Conservation (phyloP, 495 filamentous ascomycete species). For the Penicillium crystallinum region DNA sequence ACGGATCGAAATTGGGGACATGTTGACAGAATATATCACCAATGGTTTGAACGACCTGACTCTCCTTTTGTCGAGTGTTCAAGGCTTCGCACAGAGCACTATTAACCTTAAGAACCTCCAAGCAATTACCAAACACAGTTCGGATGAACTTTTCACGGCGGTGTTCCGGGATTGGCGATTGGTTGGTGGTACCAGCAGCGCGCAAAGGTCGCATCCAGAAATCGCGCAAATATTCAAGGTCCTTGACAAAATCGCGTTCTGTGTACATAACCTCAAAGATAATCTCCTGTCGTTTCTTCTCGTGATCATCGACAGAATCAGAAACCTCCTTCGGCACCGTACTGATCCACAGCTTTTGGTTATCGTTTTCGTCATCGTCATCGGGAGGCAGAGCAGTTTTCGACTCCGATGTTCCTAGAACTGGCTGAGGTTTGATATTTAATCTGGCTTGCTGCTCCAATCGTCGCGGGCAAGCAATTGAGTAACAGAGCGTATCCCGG, state of each 20-base stretch:
- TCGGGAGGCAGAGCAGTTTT: slow-evolving; percentile 66
- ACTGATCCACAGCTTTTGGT: slow-evolving; percentile 99
- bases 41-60: slow-evolving; percentile 78
- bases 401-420: slow-evolving; percentile 75
- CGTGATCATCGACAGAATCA: slow-evolving; percentile 77
- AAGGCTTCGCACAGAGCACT: slow-evolving; percentile 78
- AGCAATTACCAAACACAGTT: slow-evolving; percentile 92
- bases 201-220: slow-evolving; percentile 97
- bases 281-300: slow-evolving; percentile 97
- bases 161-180: slow-evolving; percentile 83
- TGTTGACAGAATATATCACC: slow-evolving; percentile 94
- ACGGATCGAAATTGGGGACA: slow-evolving; percentile 88
- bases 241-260: slow-evolving; percentile 98
- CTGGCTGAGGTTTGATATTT: slow-evolving; percentile 86
- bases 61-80: slow-evolving; percentile 85
- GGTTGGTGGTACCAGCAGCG: slow-evolving; percentile 54
- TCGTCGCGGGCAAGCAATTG: slow-evolving; percentile 91
- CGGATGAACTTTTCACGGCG: slow-evolving; percentile 85
- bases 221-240: slow-evolving; percentile 94
- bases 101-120: slow-evolving; percentile 91
- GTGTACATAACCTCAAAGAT: slow-evolving; percentile 99
- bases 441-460: slow-evolving; percentile 91
- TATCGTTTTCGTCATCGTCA: slow-evolving; percentile 79
- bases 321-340: slow-evolving; percentile 94
- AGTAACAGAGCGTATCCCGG: slow-evolving; percentile 91